phyloP scores from a whole-genome alignment of 176 grass and related monocot species.

The Olyra latifolia region DNA sequence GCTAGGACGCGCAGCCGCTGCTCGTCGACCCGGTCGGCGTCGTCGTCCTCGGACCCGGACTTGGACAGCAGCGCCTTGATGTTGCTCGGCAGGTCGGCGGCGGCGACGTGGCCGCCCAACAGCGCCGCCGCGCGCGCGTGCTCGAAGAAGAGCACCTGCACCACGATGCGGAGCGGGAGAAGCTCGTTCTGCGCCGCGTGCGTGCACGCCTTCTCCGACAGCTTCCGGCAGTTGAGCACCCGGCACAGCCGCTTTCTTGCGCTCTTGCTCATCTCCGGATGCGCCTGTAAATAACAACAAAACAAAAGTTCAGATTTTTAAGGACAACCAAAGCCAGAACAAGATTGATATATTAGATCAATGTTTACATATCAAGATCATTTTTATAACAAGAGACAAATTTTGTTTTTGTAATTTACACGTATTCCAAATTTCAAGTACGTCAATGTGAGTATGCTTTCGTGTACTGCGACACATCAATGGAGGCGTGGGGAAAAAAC shows the following conservation, averaged over 20 bases:
- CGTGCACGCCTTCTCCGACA: conserved; percentile 80
- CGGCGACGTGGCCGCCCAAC: conserved; percentile 23
- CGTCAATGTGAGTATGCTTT: not conserved
- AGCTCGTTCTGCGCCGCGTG: conserved; percentile 95
- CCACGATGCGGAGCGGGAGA: conserved; percentile 78
- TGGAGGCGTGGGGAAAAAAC: not conserved
- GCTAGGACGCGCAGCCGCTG: conserved; percentile 47
- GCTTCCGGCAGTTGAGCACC: conserved; percentile 84
- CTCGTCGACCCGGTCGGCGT: conserved; percentile 46
- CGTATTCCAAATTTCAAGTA: not conserved
- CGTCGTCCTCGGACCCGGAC: conserved; percentile 50
- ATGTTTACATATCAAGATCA: not conserved
- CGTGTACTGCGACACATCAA: not conserved
- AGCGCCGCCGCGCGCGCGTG: conserved; percentile 69
- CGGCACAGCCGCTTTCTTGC: conserved; percentile 70
- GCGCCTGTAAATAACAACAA: conserved; percentile 41
- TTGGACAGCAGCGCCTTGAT: conserved; percentile 73
- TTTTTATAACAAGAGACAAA: not conserved
- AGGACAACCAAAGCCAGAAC: not conserved
- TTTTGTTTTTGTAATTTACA: not conserved
- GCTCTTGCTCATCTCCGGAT: conserved; percentile 78
- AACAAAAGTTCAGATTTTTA: not conserved
- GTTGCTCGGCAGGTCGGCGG: conserved; percentile 52
- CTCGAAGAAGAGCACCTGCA: conserved; percentile 99
- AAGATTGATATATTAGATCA: not conserved